Evolutionary conservation across 768 basidiomycete genomes (phyloP).

Genomic region (Udeniomyces megalosporus): DNA sequence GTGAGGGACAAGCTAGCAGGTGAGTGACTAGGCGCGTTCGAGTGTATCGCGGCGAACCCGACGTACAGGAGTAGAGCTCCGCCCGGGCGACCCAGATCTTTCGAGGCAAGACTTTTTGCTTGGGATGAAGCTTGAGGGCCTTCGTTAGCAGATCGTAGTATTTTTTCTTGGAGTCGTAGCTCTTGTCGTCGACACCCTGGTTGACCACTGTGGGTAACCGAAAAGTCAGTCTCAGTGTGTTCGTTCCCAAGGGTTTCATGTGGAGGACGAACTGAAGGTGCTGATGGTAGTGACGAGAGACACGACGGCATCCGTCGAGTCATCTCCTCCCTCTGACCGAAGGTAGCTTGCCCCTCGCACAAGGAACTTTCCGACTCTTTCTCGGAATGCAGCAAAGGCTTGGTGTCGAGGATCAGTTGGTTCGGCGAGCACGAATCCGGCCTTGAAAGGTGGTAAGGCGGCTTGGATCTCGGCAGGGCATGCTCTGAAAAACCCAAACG

Average conservation of each 20-base stretch:
- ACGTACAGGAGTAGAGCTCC: slow-evolving; percentile 7
- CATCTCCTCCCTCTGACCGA: slow-evolving; percentile 46
- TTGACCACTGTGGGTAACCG: slow-evolving; percentile 2
- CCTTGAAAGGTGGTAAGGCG: slow-evolving; percentile 42
- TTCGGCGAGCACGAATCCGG: slow-evolving; percentile 54
- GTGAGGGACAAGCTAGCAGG: slow-evolving; percentile 23
- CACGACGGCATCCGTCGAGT: slow-evolving; percentile 49
- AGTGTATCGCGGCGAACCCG: not conserved
- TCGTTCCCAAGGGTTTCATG: not conserved
- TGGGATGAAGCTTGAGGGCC: slow-evolving; percentile 7
- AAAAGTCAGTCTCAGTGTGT: not conserved
- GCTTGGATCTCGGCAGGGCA: slow-evolving; percentile 67
- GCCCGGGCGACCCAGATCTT: slow-evolving; percentile 14
- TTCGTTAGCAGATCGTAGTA: slow-evolving; percentile 4
- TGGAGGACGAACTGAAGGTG: slow-evolving; percentile 13
- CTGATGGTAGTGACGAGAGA: slow-evolving; percentile 25
- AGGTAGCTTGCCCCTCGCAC: slow-evolving; percentile 53
- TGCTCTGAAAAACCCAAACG: slow-evolving; percentile 34
- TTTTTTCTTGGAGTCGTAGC: slow-evolving; percentile 11
- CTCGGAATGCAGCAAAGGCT: slow-evolving; percentile 42
- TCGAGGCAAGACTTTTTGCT: slow-evolving; percentile 10
- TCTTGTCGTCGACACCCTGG: slow-evolving; percentile 7
- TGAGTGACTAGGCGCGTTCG: not conserved
- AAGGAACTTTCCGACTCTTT: slow-evolving; percentile 51
- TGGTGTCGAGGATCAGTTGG: slow-evolving; percentile 49